Evolutionary conservation across 345 rosid genomes (phyloP), one percentile per base, ranked within the genome.

Genomic region (Eucalyptus albens): DNA sequence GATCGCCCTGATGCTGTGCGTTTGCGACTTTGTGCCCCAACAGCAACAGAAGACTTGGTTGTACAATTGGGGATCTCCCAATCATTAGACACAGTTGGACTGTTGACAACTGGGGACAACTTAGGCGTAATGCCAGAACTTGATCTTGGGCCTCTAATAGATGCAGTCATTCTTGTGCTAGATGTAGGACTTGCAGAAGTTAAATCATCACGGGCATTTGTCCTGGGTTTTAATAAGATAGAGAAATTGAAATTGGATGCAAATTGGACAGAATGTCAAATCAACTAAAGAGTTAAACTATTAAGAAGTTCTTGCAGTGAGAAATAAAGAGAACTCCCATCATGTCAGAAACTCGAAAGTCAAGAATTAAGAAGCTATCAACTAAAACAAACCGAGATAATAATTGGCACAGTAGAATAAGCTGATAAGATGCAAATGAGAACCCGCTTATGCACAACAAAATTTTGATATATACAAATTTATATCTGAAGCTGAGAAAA

Each of bases 21-120:
- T 87, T 95, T 98, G 90, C 96, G 97, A 82, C 93, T 95, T 92
- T 94, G 96, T 91, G 91, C 89, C 90, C 96, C 99, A 81, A 93
- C 90, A 88, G 95, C 87, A 56, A 94, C 90, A 90, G 95, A 94
- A 88, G 97, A 95, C 93, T 97, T 95, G 93, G 91, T 97, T 88
- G 94, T 90, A 92, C 98, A 95, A 87, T 93, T 95, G 92, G 99
- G 93, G 91, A 96, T 91, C 90, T 97, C 99, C 98, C 97, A 97
- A 60, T 97, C 97, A 93, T 92, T 93, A 29, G 96, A 90, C 91
- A 95, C 94, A 40, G 95, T 92, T 83, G 94, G 91, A 91, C 95
- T 95, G 82, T 94, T 95, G 91, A 94, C 92, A 88, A 94, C 94
- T 87, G 96, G 96, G 56, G 96, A 93, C 91, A 95, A 91, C 93